phyloP scores from a whole-genome alignment of 805 yeast species.

The Candida chilensis region DNA sequence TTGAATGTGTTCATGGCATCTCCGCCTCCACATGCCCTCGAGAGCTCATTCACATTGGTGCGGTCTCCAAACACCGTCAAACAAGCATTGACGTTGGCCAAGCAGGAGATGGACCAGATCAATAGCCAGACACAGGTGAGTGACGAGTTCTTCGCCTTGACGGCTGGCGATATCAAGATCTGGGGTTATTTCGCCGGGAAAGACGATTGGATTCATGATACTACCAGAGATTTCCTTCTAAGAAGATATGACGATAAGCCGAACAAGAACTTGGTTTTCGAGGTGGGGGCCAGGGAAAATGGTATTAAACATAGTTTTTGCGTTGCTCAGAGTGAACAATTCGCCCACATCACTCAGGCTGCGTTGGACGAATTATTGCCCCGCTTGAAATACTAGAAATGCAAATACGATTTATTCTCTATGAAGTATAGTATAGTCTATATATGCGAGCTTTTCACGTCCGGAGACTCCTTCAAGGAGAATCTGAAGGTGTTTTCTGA shows the following conservation, averaged over 20 bases:
- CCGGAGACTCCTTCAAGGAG: constrained; percentile 12
- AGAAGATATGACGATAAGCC: constrained; percentile 19
- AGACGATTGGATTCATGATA: constrained; percentile 60
- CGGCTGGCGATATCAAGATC: constrained; percentile 14
- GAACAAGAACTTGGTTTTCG: constrained; percentile 18
- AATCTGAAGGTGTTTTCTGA: no score
- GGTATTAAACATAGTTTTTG: constrained; percentile 55
- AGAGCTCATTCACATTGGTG: constrained; percentile 32
- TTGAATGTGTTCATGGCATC: constrained; percentile 16
- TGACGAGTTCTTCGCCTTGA: constrained; percentile 29
- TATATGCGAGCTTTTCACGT: no score
- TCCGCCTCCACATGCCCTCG: constrained; percentile 19
- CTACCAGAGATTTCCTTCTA: constrained; percentile 36
- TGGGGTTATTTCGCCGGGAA: constrained; percentile 51
- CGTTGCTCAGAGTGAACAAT: constrained; percentile 41
- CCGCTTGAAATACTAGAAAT: no score
- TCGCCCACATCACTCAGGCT: constrained; percentile 30
- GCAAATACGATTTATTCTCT: no score
- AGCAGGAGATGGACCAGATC: constrained; percentile 49
- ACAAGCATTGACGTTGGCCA: constrained; percentile 49
- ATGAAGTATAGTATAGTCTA: no score
- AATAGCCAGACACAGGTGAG: constrained; percentile 41
- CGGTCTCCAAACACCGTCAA: constrained; percentile 31
- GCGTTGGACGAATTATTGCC: constrained; percentile 5
- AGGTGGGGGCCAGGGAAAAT: constrained; percentile 18